These are phyloP conservation scores for Ananas comosus DNA, from an alignment of 176 grass and related monocot genomes.

Conservation along the genomic window DNA sequence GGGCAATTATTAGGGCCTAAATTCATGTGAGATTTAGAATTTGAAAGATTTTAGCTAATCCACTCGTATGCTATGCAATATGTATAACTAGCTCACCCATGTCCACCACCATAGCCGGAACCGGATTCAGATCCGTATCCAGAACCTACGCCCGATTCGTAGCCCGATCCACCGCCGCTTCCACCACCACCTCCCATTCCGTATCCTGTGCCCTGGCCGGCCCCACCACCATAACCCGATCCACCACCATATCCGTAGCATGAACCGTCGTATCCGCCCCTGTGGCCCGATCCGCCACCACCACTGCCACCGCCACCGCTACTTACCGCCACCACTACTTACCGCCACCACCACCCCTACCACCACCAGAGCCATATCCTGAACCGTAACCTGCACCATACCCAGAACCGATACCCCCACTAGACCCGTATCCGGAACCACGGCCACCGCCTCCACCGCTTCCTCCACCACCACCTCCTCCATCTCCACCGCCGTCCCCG, in stretches of 20 bases:
- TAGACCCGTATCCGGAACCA: no score
- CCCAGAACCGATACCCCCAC: no score
- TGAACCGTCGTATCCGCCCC: neutral
- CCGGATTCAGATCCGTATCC: neutral
- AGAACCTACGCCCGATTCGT: neutral
- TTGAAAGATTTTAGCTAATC: slow-evolving; percentile 1
- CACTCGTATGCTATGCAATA: neutral
- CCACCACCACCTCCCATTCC: neutral
- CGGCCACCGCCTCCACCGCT: no score
- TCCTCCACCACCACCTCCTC: no score
- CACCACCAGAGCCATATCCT: neutral
- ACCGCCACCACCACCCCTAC: neutral
- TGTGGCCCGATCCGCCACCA: neutral
- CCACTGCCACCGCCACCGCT: no score
- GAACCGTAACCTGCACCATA: no score
- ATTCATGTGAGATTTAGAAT: no score
- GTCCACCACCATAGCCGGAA: neutral
- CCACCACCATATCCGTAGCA: neutral
- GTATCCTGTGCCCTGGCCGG: neutral
- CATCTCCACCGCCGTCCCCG: no score
- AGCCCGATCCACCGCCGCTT: neutral
- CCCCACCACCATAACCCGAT: neutral
- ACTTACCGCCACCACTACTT: no score
- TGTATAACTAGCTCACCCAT: neutral
- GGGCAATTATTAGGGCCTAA: no score